Conservation (phyloP, 768 basidiomycete species). For the Mycena indigotica region DNA sequence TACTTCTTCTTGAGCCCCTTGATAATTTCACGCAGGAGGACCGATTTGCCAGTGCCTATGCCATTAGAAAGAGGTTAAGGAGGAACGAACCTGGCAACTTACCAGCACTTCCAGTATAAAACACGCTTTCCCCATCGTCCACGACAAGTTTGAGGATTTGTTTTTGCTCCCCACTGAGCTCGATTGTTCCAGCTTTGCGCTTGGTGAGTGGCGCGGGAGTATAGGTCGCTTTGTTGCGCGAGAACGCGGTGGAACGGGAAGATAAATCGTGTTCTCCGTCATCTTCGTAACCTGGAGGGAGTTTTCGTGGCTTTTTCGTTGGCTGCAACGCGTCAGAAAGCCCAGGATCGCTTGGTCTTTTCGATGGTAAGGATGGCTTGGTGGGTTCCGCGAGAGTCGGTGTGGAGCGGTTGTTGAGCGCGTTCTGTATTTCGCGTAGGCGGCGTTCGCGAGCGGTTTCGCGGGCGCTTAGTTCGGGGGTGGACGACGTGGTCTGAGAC, state of each 20-base stretch:
- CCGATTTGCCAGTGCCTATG: conserved; percentile 94
- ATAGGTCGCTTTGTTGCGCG: conserved; percentile 12
- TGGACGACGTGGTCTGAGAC: conserved; percentile 10
- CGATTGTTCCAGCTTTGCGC: conserved; percentile 45
- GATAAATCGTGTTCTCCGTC: conserved; percentile 40
- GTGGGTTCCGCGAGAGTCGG: conserved; percentile 30
- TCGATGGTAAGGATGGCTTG: conserved; percentile 32
- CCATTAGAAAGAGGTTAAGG: not conserved
- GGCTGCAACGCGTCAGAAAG: conserved; percentile 29
- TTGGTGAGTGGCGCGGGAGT: conserved; percentile 25
- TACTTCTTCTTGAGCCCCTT: conserved; percentile 62
- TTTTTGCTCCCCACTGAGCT: conserved; percentile 84
- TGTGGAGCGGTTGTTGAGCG: conserved; percentile 37
- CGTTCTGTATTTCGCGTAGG: conserved; percentile 61
- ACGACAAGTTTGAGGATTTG: conserved; percentile 81
- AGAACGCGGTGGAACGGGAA: conserved; percentile 27
- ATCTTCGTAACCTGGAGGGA: conserved; percentile 54
- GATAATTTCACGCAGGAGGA: conserved; percentile 91
- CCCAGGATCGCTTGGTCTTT: conserved; percentile 39
- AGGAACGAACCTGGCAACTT: conserved; percentile 30
- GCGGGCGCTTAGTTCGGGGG: conserved; percentile 26
- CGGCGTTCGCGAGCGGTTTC: conserved; percentile 33
- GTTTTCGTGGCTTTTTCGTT: conserved; percentile 56
- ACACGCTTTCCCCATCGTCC: conserved; percentile 73
- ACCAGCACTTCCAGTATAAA: conserved; percentile 99